A percentile compares a stretch with the other conserved stretches of the same genome.
These are phyloP conservation scores for Microthlaspi erraticum DNA, from an alignment of 345 rosid genomes.

Conservation along the genomic window DNA sequence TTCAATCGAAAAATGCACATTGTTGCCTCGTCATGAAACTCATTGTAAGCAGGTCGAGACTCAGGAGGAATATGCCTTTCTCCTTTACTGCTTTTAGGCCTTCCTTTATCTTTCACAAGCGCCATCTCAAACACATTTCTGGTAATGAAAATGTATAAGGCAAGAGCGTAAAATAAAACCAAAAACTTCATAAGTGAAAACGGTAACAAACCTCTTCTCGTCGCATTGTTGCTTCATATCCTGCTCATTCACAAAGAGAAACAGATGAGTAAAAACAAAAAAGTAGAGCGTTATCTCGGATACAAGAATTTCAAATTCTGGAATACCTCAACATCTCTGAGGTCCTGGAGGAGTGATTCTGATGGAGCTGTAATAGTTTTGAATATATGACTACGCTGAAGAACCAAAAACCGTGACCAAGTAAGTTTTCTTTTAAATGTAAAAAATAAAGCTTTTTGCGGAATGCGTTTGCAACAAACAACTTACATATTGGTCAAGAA, in stretches of 20 bases:
- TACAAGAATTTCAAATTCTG: not conserved
- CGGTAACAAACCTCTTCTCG: slow-evolving; percentile 74
- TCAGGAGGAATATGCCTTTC: slow-evolving; percentile 59
- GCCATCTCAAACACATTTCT: slow-evolving; percentile 73
- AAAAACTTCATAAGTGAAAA: slow-evolving; percentile 18
- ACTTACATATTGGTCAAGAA: slow-evolving; percentile 94
- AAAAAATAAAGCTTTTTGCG: not conserved
- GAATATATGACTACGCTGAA: slow-evolving; percentile 83
- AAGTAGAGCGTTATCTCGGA: slow-evolving; percentile 15
- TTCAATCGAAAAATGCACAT: slow-evolving; percentile 84
- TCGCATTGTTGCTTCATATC: slow-evolving; percentile 99
- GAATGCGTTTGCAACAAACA: slow-evolving; percentile 20
- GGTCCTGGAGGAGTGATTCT: slow-evolving; percentile 92
- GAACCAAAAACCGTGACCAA: slow-evolving; percentile 27
- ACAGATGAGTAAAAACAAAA: not conserved
- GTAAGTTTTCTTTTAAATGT: slow-evolving; percentile 10
- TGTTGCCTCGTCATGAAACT: slow-evolving; percentile 83
- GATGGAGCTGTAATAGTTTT: slow-evolving; percentile 87
- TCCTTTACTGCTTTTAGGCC: slow-evolving; percentile 70
- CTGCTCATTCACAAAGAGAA: slow-evolving; percentile 53
- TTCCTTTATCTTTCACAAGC: slow-evolving; percentile 86
- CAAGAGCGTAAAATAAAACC: slow-evolving; percentile 27
- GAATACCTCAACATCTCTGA: slow-evolving; percentile 92
- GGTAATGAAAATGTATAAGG: slow-evolving; percentile 37
- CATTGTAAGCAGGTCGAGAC: slow-evolving; percentile 73